Percentiles rank a stretch among this genome's conserved stretches.
phyloP scores from a whole-genome alignment of 176 grass and related monocot genomes.

The Miscanthus lutarioriparius region DNA sequence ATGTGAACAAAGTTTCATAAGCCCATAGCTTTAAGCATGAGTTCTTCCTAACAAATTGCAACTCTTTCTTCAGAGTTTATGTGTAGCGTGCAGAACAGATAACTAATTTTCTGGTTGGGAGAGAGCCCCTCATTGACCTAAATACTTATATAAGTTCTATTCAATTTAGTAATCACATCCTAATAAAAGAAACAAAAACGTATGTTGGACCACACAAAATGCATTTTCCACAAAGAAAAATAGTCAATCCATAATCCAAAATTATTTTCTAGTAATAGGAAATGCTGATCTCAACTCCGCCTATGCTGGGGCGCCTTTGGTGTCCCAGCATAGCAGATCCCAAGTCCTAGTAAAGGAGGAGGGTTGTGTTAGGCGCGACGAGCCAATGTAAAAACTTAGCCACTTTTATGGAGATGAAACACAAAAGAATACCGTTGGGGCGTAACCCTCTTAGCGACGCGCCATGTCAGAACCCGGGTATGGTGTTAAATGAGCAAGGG shows the following conservation, averaged over 20 bases:
- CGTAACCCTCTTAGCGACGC: too few relatives aligned
- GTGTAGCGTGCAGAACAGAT: slow-evolving; percentile 7
- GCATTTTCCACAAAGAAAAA: not conserved
- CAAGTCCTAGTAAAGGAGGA: too few relatives aligned
- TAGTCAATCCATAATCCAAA: not conserved
- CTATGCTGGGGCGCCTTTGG: too few relatives aligned
- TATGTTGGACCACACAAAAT: not conserved
- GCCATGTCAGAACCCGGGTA: too few relatives aligned
- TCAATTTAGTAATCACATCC: slow-evolving; percentile 3
- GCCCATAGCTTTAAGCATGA: slow-evolving; percentile 8
- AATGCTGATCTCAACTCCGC: too few relatives aligned
- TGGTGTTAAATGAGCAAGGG: too few relatives aligned
- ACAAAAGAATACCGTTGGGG: too few relatives aligned
- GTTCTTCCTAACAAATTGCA: not conserved
- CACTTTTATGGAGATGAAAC: too few relatives aligned
- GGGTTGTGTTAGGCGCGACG: too few relatives aligned
- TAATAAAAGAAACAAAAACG: not conserved
- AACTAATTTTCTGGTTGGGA: slow-evolving; percentile 5
- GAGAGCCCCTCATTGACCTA: not conserved
- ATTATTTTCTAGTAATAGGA: not conserved
- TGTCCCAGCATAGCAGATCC: too few relatives aligned
- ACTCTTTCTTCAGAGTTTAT: slow-evolving; percentile 13
- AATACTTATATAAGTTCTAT: slow-evolving; percentile 24
- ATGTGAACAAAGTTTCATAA: slow-evolving; percentile 14
- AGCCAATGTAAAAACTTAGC: too few relatives aligned